Evolutionary conservation across 176 grass and related monocot genomes (phyloP), one percentile per base, ranked within the genome.

Genomic region (Phragmites australis): DNA sequence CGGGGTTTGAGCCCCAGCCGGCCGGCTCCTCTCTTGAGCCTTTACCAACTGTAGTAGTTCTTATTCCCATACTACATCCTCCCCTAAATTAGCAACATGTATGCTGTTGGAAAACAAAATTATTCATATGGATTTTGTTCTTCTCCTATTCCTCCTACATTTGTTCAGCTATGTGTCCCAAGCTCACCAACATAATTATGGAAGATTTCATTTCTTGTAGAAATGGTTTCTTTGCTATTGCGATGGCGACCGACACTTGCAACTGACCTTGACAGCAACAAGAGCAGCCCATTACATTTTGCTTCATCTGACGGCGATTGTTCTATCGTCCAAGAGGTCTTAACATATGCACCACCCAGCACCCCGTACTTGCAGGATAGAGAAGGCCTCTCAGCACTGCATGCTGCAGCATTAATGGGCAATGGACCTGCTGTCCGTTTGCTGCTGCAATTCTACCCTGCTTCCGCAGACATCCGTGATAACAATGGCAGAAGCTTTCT

Each of bases 181-280:
- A 27, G 0, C 22, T 5, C 23, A 17, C 6, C 10, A 53, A 29
- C 25, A 8, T 60, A 19, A 26, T 44, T 2, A 46, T 44, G 45
- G 29, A 49, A 25, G 2, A 27, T 25, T 12, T 16, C 3, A 40
- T 26, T 5, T 26, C 34, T 48, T 31, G 8, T 57, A 91, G 89
- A 88, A 67, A 82, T 88, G 52, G 53, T 55, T 14, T 77, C 49
- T 15, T 47, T 88, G 81, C 65, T 91, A 44, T 42, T 91, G 21
- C 46, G 76, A 57, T 91, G 81, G 85, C 76, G 53, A 5, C 34
- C 85, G 14, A 2, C 17, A 17, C 74, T 91, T 2, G 54, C 76
- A 17, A 48, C n/a, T 3, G 13, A 52, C 9, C 26, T 52, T 3
- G 89, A 88, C 68, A 17, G 0, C 10, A 77, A 78, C 19, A 80